Base-by-base conservation (phyloP, 2,329 filamentous ascomycete genomes). In the Xylogone sp. region DNA sequence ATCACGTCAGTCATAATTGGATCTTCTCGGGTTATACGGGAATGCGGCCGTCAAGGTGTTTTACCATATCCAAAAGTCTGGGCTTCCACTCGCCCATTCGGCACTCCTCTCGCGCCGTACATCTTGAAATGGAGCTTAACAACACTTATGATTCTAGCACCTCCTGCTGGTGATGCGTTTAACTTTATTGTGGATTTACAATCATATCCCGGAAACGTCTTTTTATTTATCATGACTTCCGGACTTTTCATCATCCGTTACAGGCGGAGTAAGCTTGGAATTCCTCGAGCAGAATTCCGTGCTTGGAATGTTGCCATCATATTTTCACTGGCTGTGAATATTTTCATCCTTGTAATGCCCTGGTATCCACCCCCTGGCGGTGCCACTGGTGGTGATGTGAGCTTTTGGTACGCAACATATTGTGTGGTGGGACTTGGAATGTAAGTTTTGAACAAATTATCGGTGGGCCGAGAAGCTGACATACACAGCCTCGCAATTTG, bases 361-460 rank as follows among this genome's bases (percentile, higher is more conserved):
- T 90, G 86, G 86, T 86, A 83, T 57, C 86, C 86, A 2, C 87
- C 86, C 0, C 71, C 73, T 1, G 76, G 71, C 0, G 86, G 86
- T 0, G 70, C 71, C 0, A 76, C 78, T 29, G 81, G 77, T 0
- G 86, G 84, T 0, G 80, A 85, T 51, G 85, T 88, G 1, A 85
- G 79, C 49, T 90, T 90, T 66, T 90, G 82, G 81, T 90, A 89
- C 56, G 85, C 76, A 1, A 88, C 84, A 0, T 88, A 89, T 58
- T 77, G 79, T 19, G 78, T 83, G 0, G 77, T 82, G 0, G 84
- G 86, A 0, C 76, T 89, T 52, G 83, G 66, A 20, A 76, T 87
- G 79, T 84, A 71, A 73, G 80, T 78, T n/a, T 48, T n/a, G 13
- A 13, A 39, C 13, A 16, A 39, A 39, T 39, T 39, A 39, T 7